Percentiles rank a stretch among this genome's conserved stretches.
phyloP scores from a whole-genome alignment of 192 early-diverging fungal species.

The Coemansia sp. region DNA sequence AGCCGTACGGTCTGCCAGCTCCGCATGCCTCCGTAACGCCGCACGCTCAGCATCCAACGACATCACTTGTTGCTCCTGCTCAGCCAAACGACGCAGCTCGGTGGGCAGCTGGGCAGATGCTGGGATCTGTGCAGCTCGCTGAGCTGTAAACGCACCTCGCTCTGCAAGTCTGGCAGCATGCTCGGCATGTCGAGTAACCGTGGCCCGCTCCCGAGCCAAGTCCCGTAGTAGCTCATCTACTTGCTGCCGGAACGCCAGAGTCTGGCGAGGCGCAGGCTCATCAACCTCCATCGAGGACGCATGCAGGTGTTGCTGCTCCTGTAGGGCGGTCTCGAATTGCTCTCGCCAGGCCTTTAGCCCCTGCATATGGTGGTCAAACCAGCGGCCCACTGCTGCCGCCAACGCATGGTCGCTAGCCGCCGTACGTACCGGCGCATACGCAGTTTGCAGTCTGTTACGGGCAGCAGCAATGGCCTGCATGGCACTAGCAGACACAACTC shows the following conservation, averaged over 20 bases:
- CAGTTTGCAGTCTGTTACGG: constrained; percentile 38
- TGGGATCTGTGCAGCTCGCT: constrained; percentile 41
- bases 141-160: constrained; percentile 37
- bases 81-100: constrained; percentile 52
- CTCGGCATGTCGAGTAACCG: constrained; percentile 40
- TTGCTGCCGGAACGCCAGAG: constrained; percentile 29
- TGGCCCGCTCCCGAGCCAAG: constrained; percentile 41
- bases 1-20: constrained; percentile 41
- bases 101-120: constrained; percentile 39
- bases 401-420: constrained; percentile 53
- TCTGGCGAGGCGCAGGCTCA: constrained; percentile 7
- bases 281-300: constrained; percentile 16
- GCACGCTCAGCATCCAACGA: constrained; percentile 46
- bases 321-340: constrained; percentile 52
- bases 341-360: constrained; percentile 46
- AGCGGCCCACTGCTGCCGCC: constrained; percentile 23
- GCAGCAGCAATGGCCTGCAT: constrained; percentile 52
- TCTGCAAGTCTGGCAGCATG: constrained; percentile 40
- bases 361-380: constrained; percentile 39
- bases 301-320: constrained; percentile 44
- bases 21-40: constrained; percentile 36
- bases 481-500: neutral
- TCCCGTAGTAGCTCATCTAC: constrained; percentile 45
- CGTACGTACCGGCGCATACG: constrained; percentile 49
- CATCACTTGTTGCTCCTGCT: constrained; percentile 46